phyloP scores from a whole-genome alignment of 805 yeast species.

The Metschnikowia colocasiae region DNA sequence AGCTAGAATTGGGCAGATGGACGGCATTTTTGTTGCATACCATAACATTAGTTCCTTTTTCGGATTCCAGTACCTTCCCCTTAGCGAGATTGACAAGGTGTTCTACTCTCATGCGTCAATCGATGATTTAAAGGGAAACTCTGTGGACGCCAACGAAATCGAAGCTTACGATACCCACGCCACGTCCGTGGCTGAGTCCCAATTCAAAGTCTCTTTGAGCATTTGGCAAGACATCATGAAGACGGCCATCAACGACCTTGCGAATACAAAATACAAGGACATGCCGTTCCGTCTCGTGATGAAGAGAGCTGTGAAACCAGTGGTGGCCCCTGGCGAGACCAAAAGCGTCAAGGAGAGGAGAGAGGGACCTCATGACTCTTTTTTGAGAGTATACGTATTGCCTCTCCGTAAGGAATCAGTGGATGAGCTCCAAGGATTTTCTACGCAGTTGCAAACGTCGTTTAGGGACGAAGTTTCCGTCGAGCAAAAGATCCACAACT shows the following conservation, averaged over 20 bases:
- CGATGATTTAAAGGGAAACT: slow-evolving; percentile 2
- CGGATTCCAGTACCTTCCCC: slow-evolving; percentile 86
- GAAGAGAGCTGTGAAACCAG: slow-evolving; percentile 12
- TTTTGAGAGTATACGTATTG: slow-evolving; percentile 28
- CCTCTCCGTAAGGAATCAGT: slow-evolving; percentile 25
- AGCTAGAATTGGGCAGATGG: slow-evolving; percentile 95
- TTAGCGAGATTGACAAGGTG: slow-evolving; percentile 60
- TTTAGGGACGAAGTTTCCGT: slow-evolving; percentile 25
- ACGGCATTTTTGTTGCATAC: slow-evolving; percentile 89
- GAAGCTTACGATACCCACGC: slow-evolving; percentile 13
- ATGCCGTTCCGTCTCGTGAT: slow-evolving; percentile 30
- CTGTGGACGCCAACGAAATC: slow-evolving; percentile 12
- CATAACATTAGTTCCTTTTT: slow-evolving; percentile 78
- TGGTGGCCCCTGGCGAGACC: neutral
- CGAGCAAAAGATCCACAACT: slow-evolving; percentile 23
- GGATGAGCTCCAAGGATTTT: slow-evolving; percentile 23
- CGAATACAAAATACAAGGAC: slow-evolving; percentile 12
- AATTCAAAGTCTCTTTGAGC: slow-evolving; percentile 18
- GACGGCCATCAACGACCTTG: slow-evolving; percentile 26
- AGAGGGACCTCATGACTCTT: slow-evolving; percentile 9
- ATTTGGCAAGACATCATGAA: slow-evolving; percentile 30
- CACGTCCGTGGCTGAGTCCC: slow-evolving; percentile 16
- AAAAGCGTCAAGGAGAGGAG: neutral
- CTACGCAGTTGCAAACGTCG: slow-evolving; percentile 28
- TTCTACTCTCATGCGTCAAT: slow-evolving; percentile 23